Evolutionary conservation across 169 alveolate genomes (phyloP), one percentile per base, ranked within the genome.

Genomic region (Plasmodium adleri): DNA sequence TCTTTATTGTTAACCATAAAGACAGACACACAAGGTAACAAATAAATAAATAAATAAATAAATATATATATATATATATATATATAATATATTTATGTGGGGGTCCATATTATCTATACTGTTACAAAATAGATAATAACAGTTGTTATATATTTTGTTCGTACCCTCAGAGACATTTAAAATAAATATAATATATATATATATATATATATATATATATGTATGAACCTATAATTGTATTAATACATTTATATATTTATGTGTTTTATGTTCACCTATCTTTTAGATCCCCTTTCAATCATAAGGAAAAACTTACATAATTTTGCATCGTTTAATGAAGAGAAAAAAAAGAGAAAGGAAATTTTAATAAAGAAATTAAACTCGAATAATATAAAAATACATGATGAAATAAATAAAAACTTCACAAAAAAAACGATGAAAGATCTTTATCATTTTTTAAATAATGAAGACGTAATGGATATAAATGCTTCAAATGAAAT

Each of bases 261-360:
- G 26, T 60, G 47, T 39, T 39, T 39, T 39, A 39, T 39, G 47
- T 39, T 39, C 10, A 1, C 28, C n/a, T 43, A 2, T 26, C 12
- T 17, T 17, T 17, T 43, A 80, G 90, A 54, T 26, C 90, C 90
- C 32, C 62, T 80, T 49, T 26, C 28, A 12, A 7, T 62, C 13
- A 58, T 80, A 15, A 80, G 90, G 13, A 28, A 71, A 59, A 72
- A 80, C 15, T 52, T 80, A 43, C 39, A 58, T 15, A 80, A 80
- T 72, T 15, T 80, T 47, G 67, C 90, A 28, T 39, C 71, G 50
- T 80, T 80, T 52, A 80, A 67, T 58, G 80, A 67, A 70, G 60
- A 80, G n/a, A 80, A 80, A 62, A 80, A 80, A 50, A 80, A 80
- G 59, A 80, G 68, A 13, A 80, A 80, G 52, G 68, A 80, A 80